A percentile compares a stretch with the other conserved stretches of the same genome.
Evolutionary conservation across 2,329 filamentous ascomycete species (phyloP).

Genomic region (Aureobasidium mangrovei): DNA sequence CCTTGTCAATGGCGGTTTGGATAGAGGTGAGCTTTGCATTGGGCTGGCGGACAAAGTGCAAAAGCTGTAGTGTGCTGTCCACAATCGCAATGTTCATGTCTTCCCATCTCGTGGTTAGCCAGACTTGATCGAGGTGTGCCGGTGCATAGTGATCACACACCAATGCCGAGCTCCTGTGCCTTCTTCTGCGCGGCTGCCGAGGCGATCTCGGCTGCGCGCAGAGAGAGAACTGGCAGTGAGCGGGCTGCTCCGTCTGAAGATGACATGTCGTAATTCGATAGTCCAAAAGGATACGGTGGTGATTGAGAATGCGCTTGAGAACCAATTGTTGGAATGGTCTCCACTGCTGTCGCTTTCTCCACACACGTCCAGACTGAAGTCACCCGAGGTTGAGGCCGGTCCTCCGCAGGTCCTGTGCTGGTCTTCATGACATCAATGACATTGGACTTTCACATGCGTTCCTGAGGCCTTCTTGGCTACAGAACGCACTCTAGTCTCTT

Average conservation of each 20-base stretch:
- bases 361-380: background rate
- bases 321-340: background rate
- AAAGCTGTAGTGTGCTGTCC: constrained; percentile 37
- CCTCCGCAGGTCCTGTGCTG: no score
- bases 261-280: background rate
- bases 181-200: constrained; percentile 28
- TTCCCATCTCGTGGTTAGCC: constrained; percentile 19
- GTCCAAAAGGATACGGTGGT: background rate
- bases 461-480: background rate
- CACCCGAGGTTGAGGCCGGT: no score
- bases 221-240: constrained; percentile 26
- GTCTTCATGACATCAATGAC: no score
- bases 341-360: no score
- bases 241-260: constrained; percentile 21
- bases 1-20: constrained; percentile 55
- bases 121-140: background rate
- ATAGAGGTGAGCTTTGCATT: constrained; percentile 45
- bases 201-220: constrained; percentile 28
- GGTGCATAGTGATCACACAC: constrained; percentile 15
- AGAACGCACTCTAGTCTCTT: background rate
- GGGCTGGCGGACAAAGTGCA: constrained; percentile 42
- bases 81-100: constrained; percentile 44
- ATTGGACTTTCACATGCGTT: background rate
- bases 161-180: constrained; percentile 29
- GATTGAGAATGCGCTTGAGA: no score